Evolutionary conservation across 352 stramenopile species (phyloP), one percentile per base, ranked within the genome.

Genomic region (Elongisporangium prolatum): DNA sequence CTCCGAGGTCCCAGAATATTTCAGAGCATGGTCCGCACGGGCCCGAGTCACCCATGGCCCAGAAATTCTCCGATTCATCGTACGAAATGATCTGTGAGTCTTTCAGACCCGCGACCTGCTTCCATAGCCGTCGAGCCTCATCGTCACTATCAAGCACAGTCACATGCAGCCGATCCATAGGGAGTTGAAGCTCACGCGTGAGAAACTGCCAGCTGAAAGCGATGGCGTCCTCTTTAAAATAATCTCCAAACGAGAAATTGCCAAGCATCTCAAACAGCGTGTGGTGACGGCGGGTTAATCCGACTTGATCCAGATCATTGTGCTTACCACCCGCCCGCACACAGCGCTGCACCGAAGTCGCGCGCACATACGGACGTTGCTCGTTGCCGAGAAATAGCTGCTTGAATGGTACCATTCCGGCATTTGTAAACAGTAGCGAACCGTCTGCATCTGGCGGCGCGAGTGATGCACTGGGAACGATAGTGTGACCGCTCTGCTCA

Each of bases 221-320:
- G 66, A 99, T 98, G 17, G 95, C 94, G 60, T 98, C 90, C 40
- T 97, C 80, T 67, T 99, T 99, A 73, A 99, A 99, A 77, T 99
- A 99, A 71, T 98, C 91, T 48, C 96, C 96, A 68, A 99, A 98
- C 52, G 81, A 97, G 80, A 97, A 99, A 68, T 98, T 99, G 48
- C 97, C 97, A 22, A 99, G 78, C 97, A 99, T 99, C 77, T 99
- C 96, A 68, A 99, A 99, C 72, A 98, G 97, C 50, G 96, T 99
- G 68, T 99, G 97, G 82, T 99, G 97, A 57, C 97, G 97, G 3
- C 97, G 84, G 61, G 97, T 97, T 71, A 98, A 95, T 21, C 96
- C 96, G 8, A 99, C 97, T 71, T 99, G 95, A 61, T 99, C 97
- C 50, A 99, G 75, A 74, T 99, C 97, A 72, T 99, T 99, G 77